Evolutionary conservation across 768 basidiomycete genomes (phyloP).

Genomic region (Russula ochroleuca): DNA sequence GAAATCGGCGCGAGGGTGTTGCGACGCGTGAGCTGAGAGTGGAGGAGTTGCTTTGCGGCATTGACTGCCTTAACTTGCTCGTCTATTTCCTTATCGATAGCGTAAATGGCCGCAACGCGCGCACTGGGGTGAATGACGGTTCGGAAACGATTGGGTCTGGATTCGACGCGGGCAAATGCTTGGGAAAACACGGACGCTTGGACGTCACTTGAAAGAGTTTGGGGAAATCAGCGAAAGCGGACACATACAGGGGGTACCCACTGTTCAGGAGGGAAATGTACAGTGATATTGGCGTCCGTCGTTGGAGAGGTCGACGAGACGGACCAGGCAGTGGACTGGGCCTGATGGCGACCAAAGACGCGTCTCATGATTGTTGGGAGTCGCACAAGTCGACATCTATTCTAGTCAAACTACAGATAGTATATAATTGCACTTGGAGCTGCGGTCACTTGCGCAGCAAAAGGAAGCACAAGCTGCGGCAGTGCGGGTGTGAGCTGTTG

Average conservation of each 20-base stretch:
- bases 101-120: neutral
- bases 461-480: no score
- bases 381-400: no score
- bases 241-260: neutral
- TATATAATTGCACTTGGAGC: no score
- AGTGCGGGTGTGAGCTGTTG: no score
- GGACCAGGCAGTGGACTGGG: neutral
- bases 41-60: neutral
- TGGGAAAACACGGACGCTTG: neutral
- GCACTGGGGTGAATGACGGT: neutral
- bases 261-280: neutral
- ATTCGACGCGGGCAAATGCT: neutral
- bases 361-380: no score
- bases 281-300: neutral
- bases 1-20: conserved; percentile 14
- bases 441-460: no score
- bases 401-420: no score
- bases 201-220: neutral
- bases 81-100: conserved; percentile 6
- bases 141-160: neutral
- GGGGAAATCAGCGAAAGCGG: neutral
- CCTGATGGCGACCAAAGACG: neutral
- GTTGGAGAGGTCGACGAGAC: no score
- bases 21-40: conserved; percentile 3
- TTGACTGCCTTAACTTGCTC: no score